Percentiles rank a stretch among this genome's conserved stretches.
These are phyloP conservation scores for Hippophae rhamnoides DNA, from an alignment of 306 rosid genomes.

Conservation along the genomic window DNA sequence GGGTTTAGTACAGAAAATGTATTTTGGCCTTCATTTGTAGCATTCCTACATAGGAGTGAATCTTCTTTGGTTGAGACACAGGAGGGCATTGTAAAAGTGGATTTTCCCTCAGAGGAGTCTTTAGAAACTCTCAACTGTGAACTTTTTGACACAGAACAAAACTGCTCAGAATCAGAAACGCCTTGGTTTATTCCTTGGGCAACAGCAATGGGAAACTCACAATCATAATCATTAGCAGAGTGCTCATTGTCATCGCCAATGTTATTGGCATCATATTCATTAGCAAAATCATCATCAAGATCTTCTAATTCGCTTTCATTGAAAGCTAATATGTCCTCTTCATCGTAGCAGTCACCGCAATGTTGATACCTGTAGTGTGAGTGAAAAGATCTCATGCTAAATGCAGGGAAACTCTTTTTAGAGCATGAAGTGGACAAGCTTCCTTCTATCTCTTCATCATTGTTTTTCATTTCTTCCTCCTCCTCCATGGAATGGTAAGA, in stretches of 20 bases:
- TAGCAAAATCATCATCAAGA: slow-evolving; percentile 18
- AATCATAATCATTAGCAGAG: slow-evolving; percentile 17
- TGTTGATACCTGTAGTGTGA: slow-evolving; percentile 67
- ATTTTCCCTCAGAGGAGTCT: background rate
- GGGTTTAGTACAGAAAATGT: slow-evolving; percentile 62
- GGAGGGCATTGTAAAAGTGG: background rate
- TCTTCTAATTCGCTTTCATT: slow-evolving; percentile 49
- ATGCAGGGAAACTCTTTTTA: slow-evolving; percentile 12
- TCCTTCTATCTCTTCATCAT: slow-evolving; percentile 10
- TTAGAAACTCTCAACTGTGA: slow-evolving; percentile 5
- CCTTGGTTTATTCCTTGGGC: slow-evolving; percentile 24
- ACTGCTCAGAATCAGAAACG: slow-evolving; percentile 14
- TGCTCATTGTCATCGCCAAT: slow-evolving; percentile 27
- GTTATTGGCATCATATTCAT: slow-evolving; percentile 12
- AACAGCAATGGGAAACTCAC: slow-evolving; percentile 13
- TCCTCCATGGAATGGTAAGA: slow-evolving; percentile 37
- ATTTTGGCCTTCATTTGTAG: slow-evolving; percentile 17
- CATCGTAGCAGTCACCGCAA: slow-evolving; percentile 42
- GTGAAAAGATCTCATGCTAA: slow-evolving; percentile 27
- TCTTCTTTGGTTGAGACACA: background rate
- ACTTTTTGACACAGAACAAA: slow-evolving; percentile 15
- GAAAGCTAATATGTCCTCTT: slow-evolving; percentile 37
- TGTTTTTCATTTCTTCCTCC: slow-evolving; percentile 30
- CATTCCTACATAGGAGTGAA: no score
- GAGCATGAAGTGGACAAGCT: slow-evolving; percentile 18